Conservation (phyloP, 257 asterid genomes). For the Nicotiana tabacum region DNA sequence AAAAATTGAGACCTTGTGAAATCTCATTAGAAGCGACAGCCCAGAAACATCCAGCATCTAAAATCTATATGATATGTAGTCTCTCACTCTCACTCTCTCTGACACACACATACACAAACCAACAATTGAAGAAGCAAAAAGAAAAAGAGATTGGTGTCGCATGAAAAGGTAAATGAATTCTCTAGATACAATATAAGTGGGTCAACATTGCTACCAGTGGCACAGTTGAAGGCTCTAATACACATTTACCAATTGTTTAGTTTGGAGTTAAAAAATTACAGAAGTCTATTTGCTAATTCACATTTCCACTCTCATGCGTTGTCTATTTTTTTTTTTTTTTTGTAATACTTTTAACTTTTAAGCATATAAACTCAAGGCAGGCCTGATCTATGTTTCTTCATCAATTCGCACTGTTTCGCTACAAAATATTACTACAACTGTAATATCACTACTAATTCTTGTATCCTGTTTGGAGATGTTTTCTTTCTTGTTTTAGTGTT, state of each 20-base stretch:
- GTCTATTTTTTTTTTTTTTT: background rate
- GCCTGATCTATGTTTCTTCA: background rate
- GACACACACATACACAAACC: background rate
- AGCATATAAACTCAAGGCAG: background rate
- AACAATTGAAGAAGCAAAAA: background rate
- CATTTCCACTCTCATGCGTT: too few species aligned
- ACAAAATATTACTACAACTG: background rate
- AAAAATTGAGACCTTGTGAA: background rate
- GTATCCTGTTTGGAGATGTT: background rate
- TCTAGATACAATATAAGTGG: background rate
- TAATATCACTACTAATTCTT: background rate
- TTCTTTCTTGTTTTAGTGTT: background rate
- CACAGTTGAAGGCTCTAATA: too few species aligned
- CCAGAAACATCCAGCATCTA: background rate
- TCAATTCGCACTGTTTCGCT: background rate
- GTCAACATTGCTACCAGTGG: too few species aligned
- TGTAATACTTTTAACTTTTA: too few species aligned
- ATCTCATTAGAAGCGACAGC: background rate
- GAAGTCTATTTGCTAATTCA: too few species aligned
- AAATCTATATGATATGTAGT: background rate
- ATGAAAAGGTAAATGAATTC: background rate
- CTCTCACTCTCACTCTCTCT: background rate
- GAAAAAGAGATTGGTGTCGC: background rate
- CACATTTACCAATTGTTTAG: too few species aligned
- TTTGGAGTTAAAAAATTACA: too few species aligned